These are phyloP conservation scores for Chlamydomonas sp. DNA, from an alignment of 139 green algal species.

Conservation along the genomic window DNA sequence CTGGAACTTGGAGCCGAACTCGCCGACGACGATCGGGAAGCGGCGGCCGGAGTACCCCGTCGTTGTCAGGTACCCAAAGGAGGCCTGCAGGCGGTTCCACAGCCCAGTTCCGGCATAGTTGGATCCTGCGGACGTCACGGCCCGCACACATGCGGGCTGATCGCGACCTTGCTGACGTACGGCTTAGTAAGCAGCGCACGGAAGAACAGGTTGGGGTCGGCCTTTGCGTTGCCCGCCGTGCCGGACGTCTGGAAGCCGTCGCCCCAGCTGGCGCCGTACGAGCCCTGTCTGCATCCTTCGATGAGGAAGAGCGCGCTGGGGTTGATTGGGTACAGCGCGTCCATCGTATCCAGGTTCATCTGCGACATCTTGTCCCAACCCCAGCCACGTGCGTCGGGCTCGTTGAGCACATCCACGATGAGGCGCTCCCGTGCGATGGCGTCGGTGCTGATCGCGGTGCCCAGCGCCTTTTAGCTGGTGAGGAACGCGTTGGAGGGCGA, in stretches of 20 bases:
- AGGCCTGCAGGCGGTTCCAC: slow-evolving; percentile 13
- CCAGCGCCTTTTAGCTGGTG: not conserved
- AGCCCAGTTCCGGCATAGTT: slow-evolving; percentile 14
- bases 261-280: not conserved
- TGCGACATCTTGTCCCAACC: not conserved
- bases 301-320: slow-evolving; percentile 11
- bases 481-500: too few relatives aligned
- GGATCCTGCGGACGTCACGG: slow-evolving; percentile 8
- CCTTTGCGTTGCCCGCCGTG: not conserved
- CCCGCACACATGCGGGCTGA: slow-evolving; percentile 36
- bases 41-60: not conserved
- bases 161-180: slow-evolving; percentile 32
- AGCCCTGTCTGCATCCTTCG: slow-evolving; percentile 7
- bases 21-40: not conserved
- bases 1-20: not conserved
- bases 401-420: slow-evolving; percentile 14
- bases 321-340: slow-evolving; percentile 12
- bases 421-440: not conserved
- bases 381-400: not conserved
- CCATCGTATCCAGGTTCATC: slow-evolving; percentile 9
- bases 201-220: slow-evolving; percentile 44
- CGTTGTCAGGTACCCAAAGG: slow-evolving; percentile 34
- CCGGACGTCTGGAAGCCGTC: slow-evolving; percentile 6
- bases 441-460: slow-evolving; percentile 2
- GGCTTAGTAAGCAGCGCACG: slow-evolving; percentile 24